Evolutionary conservation across 2,329 filamentous ascomycete species (phyloP).

Genomic region (Sporothrix variecibatus): DNA sequence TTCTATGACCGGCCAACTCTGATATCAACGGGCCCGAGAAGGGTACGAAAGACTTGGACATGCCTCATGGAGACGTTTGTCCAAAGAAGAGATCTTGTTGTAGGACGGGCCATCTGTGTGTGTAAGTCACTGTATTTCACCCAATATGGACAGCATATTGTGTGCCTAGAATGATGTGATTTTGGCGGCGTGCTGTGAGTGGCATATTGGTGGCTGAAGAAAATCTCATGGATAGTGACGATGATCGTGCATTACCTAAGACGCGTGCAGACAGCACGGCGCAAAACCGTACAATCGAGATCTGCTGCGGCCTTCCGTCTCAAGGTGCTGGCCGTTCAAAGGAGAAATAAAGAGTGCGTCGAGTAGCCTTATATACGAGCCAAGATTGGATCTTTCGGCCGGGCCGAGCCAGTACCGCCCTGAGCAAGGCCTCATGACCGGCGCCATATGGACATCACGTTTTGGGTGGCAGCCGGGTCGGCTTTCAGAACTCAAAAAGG

Average conservation of each 20-base stretch:
- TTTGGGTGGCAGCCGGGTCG: constrained; percentile 4
- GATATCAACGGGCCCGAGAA: background rate
- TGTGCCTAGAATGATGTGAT: background rate
- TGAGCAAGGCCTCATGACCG: background rate
- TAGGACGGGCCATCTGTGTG: background rate
- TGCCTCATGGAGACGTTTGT: background rate
- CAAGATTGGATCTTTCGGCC: background rate
- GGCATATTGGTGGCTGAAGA: background rate
- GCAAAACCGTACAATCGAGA: background rate
- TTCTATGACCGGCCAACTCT: background rate
- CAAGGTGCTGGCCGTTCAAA: too few relatives aligned
- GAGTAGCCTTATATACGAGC: background rate
- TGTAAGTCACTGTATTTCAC: background rate
- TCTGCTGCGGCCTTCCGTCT: background rate
- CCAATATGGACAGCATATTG: background rate
- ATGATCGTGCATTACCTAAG: background rate
- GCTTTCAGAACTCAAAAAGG: background rate
- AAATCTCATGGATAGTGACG: background rate
- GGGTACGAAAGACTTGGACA: background rate
- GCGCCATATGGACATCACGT: background rate
- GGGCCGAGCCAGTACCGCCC: background rate
- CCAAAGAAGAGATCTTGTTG: background rate
- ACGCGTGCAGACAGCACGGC: background rate
- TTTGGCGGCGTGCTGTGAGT: background rate
- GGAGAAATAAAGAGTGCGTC: too few relatives aligned